Evolutionary conservation across 148 eudicot genomes (phyloP).

Genomic region (Rhododendron henanense): DNA sequence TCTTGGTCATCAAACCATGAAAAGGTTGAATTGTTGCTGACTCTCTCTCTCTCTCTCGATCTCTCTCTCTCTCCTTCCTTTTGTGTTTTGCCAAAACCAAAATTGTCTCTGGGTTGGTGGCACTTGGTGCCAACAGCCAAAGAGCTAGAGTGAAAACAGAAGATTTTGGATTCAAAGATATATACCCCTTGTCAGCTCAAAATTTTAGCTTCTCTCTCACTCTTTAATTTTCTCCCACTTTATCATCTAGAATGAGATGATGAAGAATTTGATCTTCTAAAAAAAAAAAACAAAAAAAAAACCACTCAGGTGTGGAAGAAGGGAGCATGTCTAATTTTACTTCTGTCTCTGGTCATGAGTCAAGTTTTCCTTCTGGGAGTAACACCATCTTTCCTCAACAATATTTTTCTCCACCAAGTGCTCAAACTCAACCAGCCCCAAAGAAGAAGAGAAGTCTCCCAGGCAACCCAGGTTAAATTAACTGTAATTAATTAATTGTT

Average conservation of each 20-base stretch:
- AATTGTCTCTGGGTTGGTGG: neutral
- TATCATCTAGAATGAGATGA: slow-evolving; percentile 20
- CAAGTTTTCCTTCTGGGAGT: slow-evolving; percentile 46
- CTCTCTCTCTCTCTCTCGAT: slow-evolving; percentile 8
- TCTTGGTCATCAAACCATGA: slow-evolving; percentile 30
- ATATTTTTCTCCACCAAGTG: slow-evolving; percentile 24
- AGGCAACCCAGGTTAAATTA: slow-evolving; percentile 69
- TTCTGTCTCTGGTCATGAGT: slow-evolving; percentile 50
- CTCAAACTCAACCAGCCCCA: slow-evolving; percentile 24
- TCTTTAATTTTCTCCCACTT: slow-evolving; percentile 9
- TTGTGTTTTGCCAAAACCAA: neutral
- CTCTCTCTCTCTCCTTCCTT: neutral
- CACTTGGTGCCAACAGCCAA: neutral
- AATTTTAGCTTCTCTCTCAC: neutral
- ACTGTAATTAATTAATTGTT: neutral
- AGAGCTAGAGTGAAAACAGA: neutral
- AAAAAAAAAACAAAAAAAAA: slow-evolving; percentile 17
- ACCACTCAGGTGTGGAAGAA: slow-evolving; percentile 24
- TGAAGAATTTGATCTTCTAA: slow-evolving; percentile 33
- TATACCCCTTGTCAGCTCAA: neutral
- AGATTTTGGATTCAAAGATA: neutral
- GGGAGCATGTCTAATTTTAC: slow-evolving; percentile 68
- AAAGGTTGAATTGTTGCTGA: slow-evolving; percentile 30
- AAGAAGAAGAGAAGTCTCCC: slow-evolving; percentile 79
- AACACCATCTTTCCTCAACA: slow-evolving; percentile 23